These are phyloP conservation scores for Rhododendron kiyosumense DNA, from an alignment of 148 eudicot genomes.

Conservation along the genomic window DNA sequence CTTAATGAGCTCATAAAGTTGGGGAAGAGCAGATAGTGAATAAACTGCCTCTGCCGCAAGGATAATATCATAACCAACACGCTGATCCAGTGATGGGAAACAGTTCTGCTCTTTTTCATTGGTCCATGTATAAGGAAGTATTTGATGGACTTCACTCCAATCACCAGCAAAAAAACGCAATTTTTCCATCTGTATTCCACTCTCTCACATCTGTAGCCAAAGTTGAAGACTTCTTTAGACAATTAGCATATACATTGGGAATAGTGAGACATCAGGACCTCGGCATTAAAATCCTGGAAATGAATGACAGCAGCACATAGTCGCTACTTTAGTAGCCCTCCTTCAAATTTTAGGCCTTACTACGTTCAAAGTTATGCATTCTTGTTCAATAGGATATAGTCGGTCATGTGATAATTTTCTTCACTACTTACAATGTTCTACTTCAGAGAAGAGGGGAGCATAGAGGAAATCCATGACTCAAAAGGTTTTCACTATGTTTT, in stretches of 20 bases:
- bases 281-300: conserved; percentile 92
- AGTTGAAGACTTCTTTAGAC: conserved; percentile 20
- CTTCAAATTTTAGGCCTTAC: not conserved
- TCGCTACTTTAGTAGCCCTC: not conserved
- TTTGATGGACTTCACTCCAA: conserved; percentile 65
- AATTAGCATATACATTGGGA: conserved; percentile 69
- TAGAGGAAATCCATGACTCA: not conserved
- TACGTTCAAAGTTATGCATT: not conserved
- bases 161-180: conserved; percentile 85
- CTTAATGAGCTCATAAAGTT: conserved; percentile 56
- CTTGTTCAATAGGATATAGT: not conserved
- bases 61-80: too few species aligned
- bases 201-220: conserved; percentile 11
- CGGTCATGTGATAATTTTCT: not conserved
- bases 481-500: not conserved
- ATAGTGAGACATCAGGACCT: conserved; percentile 83
- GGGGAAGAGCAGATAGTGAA: conserved; percentile 58
- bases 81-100: not conserved
- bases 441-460: not conserved
- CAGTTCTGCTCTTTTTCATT: conserved; percentile 17
- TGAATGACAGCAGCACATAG: conserved; percentile 51
- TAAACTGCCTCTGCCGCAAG: conserved; percentile 65
- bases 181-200: conserved; percentile 19
- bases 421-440: not conserved
- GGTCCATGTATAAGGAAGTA: conserved; percentile 39